Percentiles rank a stretch among this genome's conserved stretches.
phyloP scores from a whole-genome alignment of 495 filamentous ascomycete genomes.

The Talaromyces wortmannii region DNA sequence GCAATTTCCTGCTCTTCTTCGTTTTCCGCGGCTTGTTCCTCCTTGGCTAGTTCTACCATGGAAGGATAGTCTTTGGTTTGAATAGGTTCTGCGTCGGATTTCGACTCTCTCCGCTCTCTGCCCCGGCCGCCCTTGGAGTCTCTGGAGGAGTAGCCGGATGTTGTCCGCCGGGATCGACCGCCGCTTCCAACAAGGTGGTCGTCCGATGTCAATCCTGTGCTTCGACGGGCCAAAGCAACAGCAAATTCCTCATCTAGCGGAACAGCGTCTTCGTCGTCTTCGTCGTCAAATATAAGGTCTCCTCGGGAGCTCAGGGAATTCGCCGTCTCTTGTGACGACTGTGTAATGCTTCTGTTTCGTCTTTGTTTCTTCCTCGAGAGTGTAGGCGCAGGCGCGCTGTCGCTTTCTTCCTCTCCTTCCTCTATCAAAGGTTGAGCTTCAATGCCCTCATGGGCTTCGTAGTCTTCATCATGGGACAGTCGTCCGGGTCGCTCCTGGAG shows the following conservation, averaged over 20 bases:
- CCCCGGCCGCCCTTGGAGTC: constrained; percentile 9
- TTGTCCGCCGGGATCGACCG: constrained; percentile 53
- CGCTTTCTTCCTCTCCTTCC: constrained; percentile 43
- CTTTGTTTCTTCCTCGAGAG: constrained; percentile 27
- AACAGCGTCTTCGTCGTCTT: constrained; percentile 85
- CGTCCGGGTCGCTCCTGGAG: constrained; percentile 78
- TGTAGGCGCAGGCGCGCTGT: constrained; percentile 4
- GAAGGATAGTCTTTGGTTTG: constrained; percentile 38
- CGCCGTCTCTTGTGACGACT: constrained; percentile 73
- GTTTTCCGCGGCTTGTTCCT: constrained; percentile 61
- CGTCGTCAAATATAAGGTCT: constrained; percentile 90
- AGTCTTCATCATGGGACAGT: constrained; percentile 26
- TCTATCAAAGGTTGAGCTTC: constrained; percentile 73
- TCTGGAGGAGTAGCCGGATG: constrained; percentile 34
- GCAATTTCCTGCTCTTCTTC: constrained; percentile 69
- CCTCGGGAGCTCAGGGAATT: constrained; percentile 89
- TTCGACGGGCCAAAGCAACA: constrained; percentile 62
- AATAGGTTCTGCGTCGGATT: constrained; percentile 12
- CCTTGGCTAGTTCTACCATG: constrained; percentile 64
- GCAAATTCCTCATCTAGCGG: constrained; percentile 92
- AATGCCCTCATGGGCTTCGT: background rate
- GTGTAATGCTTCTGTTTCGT: constrained; percentile 71
- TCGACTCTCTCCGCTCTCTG: constrained; percentile 15
- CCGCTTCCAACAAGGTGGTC: constrained; percentile 67
- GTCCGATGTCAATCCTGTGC: constrained; percentile 53